A percentile compares a stretch with the other conserved stretches of the same genome.
These are phyloP conservation scores for Pseudonitzschia pungens DNA, from an alignment of 108 stramenopile species.

Conservation along the genomic window DNA sequence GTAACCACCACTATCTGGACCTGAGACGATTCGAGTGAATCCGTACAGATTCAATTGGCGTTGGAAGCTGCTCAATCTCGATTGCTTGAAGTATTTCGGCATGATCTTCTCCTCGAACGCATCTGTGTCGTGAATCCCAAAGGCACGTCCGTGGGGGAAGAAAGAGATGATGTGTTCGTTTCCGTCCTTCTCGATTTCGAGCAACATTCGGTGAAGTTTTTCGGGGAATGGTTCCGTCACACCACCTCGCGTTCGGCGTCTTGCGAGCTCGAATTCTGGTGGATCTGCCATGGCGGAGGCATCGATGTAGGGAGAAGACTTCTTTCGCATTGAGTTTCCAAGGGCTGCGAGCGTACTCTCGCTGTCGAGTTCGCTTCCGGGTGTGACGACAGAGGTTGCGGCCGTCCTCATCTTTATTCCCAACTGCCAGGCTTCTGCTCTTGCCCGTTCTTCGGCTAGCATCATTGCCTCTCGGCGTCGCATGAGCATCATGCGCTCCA, in stretches of 20 bases:
- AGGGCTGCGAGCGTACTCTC: conserved; percentile 23
- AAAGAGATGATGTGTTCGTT: conserved; percentile 49
- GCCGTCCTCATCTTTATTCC: not conserved
- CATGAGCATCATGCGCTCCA: conserved; percentile 12
- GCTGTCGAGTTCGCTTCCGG: conserved; percentile 11
- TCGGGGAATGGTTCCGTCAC: conserved; percentile 55
- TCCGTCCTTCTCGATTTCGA: conserved; percentile 57
- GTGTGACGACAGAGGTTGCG: conserved; percentile 2
- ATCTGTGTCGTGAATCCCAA: conserved; percentile 52
- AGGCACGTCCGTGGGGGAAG: conserved; percentile 68
- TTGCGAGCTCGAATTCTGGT: conserved; percentile 8
- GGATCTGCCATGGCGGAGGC: conserved; percentile 29
- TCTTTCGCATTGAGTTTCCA: conserved; percentile 27
- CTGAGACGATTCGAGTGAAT: conserved; percentile 58
- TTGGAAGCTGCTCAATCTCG: conserved; percentile 62
- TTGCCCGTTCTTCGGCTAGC: conserved; percentile 2
- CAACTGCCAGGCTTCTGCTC: conserved; percentile 1
- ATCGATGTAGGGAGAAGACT: conserved; percentile 35
- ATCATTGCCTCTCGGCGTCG: conserved; percentile 8
- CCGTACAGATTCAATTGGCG: conserved; percentile 84
- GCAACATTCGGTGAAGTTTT: conserved; percentile 74
- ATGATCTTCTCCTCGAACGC: conserved; percentile 70
- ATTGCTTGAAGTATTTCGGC: conserved; percentile 71
- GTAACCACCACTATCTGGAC: conserved; percentile 40
- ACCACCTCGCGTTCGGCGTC: conserved; percentile 44